Evolutionary conservation across 2,329 filamentous ascomycete species (phyloP).

Genomic region (Zasmidium angulare): DNA sequence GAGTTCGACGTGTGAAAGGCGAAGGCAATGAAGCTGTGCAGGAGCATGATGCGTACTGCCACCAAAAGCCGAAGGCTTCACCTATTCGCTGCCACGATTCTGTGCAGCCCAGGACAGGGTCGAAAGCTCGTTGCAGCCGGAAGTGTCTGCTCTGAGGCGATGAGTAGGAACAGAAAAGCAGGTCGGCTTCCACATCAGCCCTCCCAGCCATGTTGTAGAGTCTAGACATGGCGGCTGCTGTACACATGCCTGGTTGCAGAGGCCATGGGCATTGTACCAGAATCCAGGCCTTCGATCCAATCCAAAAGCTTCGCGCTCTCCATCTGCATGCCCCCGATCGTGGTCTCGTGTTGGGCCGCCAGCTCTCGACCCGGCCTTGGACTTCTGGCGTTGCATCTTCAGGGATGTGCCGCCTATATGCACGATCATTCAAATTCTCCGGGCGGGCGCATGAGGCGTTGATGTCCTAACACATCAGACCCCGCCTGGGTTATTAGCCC

Average conservation of each 20-base stretch:
- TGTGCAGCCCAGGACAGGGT: neutral
- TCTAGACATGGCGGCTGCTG: no score
- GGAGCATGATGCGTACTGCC: neutral
- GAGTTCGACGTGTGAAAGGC: conserved; percentile 34
- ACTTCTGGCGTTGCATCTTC: neutral
- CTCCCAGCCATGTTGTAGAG: no score
- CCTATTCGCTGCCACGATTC: neutral
- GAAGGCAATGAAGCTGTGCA: neutral
- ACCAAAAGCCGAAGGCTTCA: neutral
- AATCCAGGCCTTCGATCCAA: no score
- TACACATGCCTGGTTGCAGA: no score
- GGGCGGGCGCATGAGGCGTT: neutral
- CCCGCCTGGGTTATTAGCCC: neutral
- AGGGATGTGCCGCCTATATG: neutral
- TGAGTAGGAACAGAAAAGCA: no score
- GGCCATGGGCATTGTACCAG: no score
- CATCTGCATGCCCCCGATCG: no score
- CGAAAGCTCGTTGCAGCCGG: neutral
- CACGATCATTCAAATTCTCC: neutral
- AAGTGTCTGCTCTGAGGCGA: neutral
- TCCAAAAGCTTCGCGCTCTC: no score
- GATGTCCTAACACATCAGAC: neutral
- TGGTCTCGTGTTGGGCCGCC: neutral
- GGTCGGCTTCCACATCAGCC: no score
- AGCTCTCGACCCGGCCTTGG: neutral